Evolutionary conservation across 257 asterid genomes (phyloP).

Genomic region (Prunella vulgaris): DNA sequence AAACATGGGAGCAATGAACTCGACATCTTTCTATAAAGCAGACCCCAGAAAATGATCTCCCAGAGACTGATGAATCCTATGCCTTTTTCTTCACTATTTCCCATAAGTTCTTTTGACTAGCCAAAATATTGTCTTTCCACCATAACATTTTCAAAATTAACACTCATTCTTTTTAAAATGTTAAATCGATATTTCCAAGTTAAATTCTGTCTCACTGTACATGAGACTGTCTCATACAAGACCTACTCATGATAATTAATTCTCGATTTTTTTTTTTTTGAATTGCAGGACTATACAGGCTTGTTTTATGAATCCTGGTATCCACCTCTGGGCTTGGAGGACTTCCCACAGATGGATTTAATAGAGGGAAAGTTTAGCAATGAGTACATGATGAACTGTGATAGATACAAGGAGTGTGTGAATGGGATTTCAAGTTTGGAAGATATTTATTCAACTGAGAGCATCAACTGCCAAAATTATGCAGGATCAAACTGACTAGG

Average conservation of each 20-base stretch:
- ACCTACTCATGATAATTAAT: too few relatives aligned
- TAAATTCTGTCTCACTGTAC: too few relatives aligned
- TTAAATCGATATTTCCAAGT: too few relatives aligned
- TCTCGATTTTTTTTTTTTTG: not conserved
- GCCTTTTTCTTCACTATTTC: constrained; percentile 42
- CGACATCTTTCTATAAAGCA: constrained; percentile 45
- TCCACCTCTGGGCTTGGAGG: constrained; percentile 38
- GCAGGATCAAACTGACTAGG: constrained; percentile 23
- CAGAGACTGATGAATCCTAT: constrained; percentile 19
- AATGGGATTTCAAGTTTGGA: constrained; percentile 34
- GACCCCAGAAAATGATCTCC: constrained; percentile 25
- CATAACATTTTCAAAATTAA: not conserved
- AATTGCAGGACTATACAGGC: constrained; percentile 34
- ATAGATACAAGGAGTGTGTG: constrained; percentile 25
- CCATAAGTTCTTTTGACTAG: constrained; percentile 55
- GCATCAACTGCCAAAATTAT: constrained; percentile 23
- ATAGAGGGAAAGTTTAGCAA: constrained; percentile 11
- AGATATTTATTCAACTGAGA: constrained; percentile 36
- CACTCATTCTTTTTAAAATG: too few relatives aligned
- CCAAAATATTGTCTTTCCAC: constrained; percentile 31
- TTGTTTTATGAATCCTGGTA: constrained; percentile 24
- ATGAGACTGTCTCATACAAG: too few relatives aligned
- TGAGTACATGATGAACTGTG: constrained; percentile 30
- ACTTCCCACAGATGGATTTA: constrained; percentile 41
- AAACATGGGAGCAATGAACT: constrained; percentile 37